Evolutionary conservation across 2,329 filamentous ascomycete genomes (phyloP).

Genomic region (Ascosphaera acerosa): DNA sequence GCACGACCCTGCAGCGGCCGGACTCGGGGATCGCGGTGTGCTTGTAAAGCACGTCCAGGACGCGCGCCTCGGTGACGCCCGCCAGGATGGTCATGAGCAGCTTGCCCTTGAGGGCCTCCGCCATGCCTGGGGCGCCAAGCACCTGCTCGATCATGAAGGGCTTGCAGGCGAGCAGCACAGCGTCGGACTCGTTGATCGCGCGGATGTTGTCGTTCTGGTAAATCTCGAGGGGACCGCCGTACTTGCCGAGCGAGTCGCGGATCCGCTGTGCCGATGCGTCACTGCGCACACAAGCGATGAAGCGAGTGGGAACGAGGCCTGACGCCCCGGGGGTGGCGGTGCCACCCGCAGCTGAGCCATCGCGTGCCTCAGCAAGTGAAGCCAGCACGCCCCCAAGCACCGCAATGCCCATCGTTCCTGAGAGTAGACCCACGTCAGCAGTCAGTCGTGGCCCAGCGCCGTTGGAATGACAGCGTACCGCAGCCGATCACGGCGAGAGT

Average conservation of each 20-base stretch:
- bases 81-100: slow-evolving; percentile 60
- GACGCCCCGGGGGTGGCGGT: slow-evolving; percentile 14
- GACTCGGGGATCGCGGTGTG: slow-evolving; percentile 17
- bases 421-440: neutral
- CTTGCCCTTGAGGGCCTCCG: slow-evolving; percentile 49
- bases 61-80: slow-evolving; percentile 44
- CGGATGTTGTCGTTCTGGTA: slow-evolving; percentile 46
- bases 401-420: slow-evolving; percentile 65
- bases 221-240: slow-evolving; percentile 37
- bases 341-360: slow-evolving; percentile 13
- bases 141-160: slow-evolving; percentile 47
- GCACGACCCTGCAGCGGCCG: slow-evolving; percentile 30
- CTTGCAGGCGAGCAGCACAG: slow-evolving; percentile 59
- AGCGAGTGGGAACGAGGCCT: slow-evolving; percentile 39
- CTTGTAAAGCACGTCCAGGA: slow-evolving; percentile 38
- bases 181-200: slow-evolving; percentile 40
- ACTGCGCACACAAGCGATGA: slow-evolving; percentile 58
- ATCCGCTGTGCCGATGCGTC: slow-evolving; percentile 44
- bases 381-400: slow-evolving; percentile 59
- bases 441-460: too few relatives aligned
- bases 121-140: slow-evolving; percentile 40
- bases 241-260: slow-evolving; percentile 35
- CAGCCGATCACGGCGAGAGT: too few relatives aligned
- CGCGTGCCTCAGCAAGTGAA: slow-evolving; percentile 33
- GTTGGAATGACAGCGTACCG: too few relatives aligned